A percentile compares a stretch with the other conserved stretches of the same genome.
These are phyloP conservation scores for Plectosphaerella cucumerina DNA, from an alignment of 2,329 filamentous ascomycete genomes.

Conservation along the genomic window DNA sequence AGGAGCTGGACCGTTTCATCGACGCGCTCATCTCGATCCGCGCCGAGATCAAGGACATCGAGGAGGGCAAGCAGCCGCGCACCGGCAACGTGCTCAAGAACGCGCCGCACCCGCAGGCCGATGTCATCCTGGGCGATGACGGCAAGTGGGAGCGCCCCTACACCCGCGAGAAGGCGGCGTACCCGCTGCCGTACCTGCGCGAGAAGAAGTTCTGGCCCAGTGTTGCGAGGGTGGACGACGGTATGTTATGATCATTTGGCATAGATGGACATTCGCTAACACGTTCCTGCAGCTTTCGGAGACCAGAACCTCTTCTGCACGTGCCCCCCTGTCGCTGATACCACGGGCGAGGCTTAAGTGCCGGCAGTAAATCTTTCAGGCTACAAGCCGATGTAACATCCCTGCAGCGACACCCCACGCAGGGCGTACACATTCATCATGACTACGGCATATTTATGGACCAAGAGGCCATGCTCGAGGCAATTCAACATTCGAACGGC, in stretches of 20 bases:
- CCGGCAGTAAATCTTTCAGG: not conserved
- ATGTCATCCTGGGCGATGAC: slow-evolving; percentile 61
- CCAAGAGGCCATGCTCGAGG: not conserved
- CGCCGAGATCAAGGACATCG: slow-evolving; percentile 76
- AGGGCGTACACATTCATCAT: not conserved
- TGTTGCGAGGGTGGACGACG: slow-evolving; percentile 82
- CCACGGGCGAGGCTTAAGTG: slow-evolving; percentile 27
- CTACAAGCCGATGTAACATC: not conserved
- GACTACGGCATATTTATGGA: not conserved
- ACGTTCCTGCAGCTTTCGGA: slow-evolving; percentile 63
- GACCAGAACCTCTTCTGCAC: slow-evolving; percentile 94
- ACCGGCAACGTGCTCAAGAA: slow-evolving; percentile 85
- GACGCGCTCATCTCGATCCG: slow-evolving; percentile 86
- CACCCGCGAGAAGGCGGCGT: slow-evolving; percentile 76
- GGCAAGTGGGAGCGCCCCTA: slow-evolving; percentile 79
- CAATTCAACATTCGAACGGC: slow-evolving; percentile 9
- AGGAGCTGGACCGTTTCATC: slow-evolving; percentile 89
- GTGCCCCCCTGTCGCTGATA: slow-evolving; percentile 76
- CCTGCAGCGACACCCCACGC: not conserved
- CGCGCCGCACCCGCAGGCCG: slow-evolving; percentile 79
- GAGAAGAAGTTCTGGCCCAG: slow-evolving; percentile 99
- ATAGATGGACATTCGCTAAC: slow-evolving; percentile 9
- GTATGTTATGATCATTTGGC: slow-evolving; percentile 48
- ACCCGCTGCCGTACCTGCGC: slow-evolving; percentile 74
- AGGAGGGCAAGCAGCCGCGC: slow-evolving; percentile 70